Conservation (phyloP, 768 basidiomycete genomes). For the Xanthoconium stramineum region DNA sequence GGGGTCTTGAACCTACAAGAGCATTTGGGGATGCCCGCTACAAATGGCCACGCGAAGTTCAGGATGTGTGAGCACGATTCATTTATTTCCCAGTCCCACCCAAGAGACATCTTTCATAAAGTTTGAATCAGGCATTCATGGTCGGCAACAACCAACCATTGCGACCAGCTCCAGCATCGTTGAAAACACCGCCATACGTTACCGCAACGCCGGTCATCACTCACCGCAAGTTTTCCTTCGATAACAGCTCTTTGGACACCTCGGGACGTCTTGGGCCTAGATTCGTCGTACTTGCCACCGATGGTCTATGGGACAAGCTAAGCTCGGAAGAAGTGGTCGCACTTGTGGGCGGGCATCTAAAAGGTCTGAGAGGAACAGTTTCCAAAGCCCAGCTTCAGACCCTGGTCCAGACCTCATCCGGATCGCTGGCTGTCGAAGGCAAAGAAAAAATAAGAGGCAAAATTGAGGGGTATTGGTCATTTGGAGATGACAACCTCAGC, state of each 20-base stretch:
- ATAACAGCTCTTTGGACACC: constrained; percentile 24
- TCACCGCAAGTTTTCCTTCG: constrained; percentile 64
- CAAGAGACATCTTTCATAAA: constrained; percentile 19
- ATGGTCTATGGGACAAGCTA: constrained; percentile 74
- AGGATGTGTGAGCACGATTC: constrained; percentile 56
- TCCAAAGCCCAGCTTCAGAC: constrained; percentile 54
- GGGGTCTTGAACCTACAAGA: constrained; percentile 81
- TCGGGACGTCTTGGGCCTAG: constrained; percentile 36
- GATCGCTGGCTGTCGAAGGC: constrained; percentile 57
- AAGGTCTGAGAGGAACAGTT: constrained; percentile 64
- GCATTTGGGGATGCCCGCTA: constrained; percentile 90
- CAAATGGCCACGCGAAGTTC: constrained; percentile 77
- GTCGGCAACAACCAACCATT: constrained; percentile 57
- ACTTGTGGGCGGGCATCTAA: constrained; percentile 79
- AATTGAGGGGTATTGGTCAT: constrained; percentile 62
- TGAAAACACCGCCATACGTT: constrained; percentile 93
- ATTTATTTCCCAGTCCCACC: neutral
- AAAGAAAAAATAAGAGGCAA: constrained; percentile 44
- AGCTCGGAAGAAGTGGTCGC: constrained; percentile 84
- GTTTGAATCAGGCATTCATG: constrained; percentile 65
- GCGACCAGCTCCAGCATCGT: constrained; percentile 55
- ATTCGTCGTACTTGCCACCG: constrained; percentile 89
- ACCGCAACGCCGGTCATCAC: constrained; percentile 80
- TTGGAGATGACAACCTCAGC: constrained; percentile 73
- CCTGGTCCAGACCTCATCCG: constrained; percentile 53